Conservation (phyloP, 164 flowering plant genomes). For the Aristolochia fimbriata region DNA sequence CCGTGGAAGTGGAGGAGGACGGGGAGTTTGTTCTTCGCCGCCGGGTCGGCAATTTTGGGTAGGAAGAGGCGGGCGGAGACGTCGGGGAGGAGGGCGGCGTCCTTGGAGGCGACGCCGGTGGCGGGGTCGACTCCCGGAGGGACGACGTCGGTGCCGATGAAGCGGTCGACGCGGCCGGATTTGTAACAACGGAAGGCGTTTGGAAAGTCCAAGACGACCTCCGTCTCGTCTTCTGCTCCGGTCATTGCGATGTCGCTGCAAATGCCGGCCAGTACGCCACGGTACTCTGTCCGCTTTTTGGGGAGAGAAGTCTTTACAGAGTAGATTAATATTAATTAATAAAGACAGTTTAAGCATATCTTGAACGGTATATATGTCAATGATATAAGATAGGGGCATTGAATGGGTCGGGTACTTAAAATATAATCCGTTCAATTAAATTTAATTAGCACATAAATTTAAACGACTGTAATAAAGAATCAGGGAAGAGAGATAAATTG, state of each 20-base stretch:
- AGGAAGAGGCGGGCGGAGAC: slow-evolving; percentile 17
- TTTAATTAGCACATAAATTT: too few relatives aligned
- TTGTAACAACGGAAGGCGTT: slow-evolving; percentile 7
- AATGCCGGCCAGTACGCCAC: too few relatives aligned
- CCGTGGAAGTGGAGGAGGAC: slow-evolving; percentile 49
- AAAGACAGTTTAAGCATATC: too few relatives aligned
- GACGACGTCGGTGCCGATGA: slow-evolving; percentile 4
- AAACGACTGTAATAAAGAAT: too few relatives aligned
- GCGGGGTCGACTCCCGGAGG: slow-evolving; percentile 14
- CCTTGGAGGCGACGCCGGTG: slow-evolving; percentile 21
- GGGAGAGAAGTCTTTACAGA: too few relatives aligned
- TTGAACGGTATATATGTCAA: too few relatives aligned
- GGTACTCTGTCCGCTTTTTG: too few relatives aligned
- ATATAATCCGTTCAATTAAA: too few relatives aligned
- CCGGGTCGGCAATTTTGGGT: slow-evolving; percentile 1
- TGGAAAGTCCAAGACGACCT: not conserved
- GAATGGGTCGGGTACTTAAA: too few relatives aligned
- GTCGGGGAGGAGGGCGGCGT: slow-evolving; percentile 9
- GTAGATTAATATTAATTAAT: too few relatives aligned
- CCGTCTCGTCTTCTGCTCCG: slow-evolving; percentile 9
- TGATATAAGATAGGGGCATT: too few relatives aligned
- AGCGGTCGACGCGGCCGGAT: slow-evolving; percentile 20
- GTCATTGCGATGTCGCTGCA: slow-evolving; percentile 19
- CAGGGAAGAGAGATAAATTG: too few relatives aligned
- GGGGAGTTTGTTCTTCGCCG: slow-evolving; percentile 21